Conservation (phyloP, 495 filamentous ascomycete species). For the Tuber aestivum region DNA sequence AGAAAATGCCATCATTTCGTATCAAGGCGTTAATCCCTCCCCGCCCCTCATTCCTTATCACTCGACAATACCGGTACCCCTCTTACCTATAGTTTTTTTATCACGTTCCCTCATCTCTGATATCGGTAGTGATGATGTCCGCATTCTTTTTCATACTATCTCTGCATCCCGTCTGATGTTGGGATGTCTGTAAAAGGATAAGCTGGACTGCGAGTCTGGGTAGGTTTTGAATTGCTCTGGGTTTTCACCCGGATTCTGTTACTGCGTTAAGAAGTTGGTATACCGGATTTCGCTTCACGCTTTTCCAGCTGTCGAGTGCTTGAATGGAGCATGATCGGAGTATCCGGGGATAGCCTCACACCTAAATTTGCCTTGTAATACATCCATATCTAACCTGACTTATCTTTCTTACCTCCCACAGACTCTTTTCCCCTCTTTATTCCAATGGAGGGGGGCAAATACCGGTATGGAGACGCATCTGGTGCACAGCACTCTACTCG, state of each 20-base stretch:
- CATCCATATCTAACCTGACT: neutral
- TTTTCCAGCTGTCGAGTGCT: neutral
- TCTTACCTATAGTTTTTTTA: neutral
- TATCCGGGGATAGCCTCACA: neutral
- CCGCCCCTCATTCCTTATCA: conserved; percentile 8
- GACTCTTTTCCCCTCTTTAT: neutral
- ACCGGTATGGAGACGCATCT: neutral
- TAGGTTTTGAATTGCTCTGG: conserved; percentile 31
- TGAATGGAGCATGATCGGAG: neutral
- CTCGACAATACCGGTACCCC: neutral
- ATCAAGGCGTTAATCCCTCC: neutral
- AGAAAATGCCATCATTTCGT: neutral
- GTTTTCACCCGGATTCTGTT: neutral
- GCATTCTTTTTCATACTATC: neutral
- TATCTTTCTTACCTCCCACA: neutral
- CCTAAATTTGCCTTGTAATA: neutral
- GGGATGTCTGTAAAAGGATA: conserved; percentile 8
- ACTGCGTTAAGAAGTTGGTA: neutral
- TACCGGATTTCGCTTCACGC: neutral
- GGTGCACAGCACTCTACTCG: neutral
- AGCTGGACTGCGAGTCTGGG: conserved; percentile 14
- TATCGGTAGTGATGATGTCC: neutral
- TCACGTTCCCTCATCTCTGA: neutral
- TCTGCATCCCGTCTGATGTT: neutral
- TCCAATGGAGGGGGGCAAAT: neutral